Base-by-base conservation (phyloP, 345 rosid genomes). In the Gossypium mustelinum region DNA sequence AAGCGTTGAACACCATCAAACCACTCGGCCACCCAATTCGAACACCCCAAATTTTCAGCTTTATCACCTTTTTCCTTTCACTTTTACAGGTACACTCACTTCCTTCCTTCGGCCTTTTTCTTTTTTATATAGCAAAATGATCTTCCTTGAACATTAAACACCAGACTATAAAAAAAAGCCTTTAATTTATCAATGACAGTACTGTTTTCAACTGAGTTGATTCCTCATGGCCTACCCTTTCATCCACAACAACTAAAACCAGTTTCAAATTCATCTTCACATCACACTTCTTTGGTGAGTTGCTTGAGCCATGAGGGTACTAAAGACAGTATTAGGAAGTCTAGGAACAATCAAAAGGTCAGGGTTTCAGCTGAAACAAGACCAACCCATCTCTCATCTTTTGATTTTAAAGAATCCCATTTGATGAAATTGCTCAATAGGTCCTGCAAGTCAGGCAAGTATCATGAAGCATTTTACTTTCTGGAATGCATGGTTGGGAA, bases 401-500 rank as follows among this genome's bases (percentile, higher is more conserved):
- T 70, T 43, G 94, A 87, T 65, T 84, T 82, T 47, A 86, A 85
- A 79, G 92, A 89, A 20, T 78, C 83, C 70, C 95, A 86, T 81
- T 77, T 83, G 80, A 67, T 86, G 68, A 87, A 87, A 79, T 82
- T 84, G 68, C 85, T 94, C 77, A 83, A 78, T 34, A 78, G 89
- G 76, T 87, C 91, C 52, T 86, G 89, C 65, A 90, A 84, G 70
- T 80, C 84, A 24, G 88, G 94, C 18, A 88, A 88, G 41, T 87
- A 80, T 78, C 76, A 67, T 24, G 97, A 92, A 72, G 78, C 97
- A 13, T 87, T 94, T 6, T 89, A 89, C 50, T 83, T 88, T 73
- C 94, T 92, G 55, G 98, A 90, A 81, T 81, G 77, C 45, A 84
- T 92, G 87, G 88, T 88, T 6, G 81, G 75, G 25, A 88, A 86